phyloP scores from a whole-genome alignment of 768 basidiomycete genomes.

The Podaxis pistillaris region DNA sequence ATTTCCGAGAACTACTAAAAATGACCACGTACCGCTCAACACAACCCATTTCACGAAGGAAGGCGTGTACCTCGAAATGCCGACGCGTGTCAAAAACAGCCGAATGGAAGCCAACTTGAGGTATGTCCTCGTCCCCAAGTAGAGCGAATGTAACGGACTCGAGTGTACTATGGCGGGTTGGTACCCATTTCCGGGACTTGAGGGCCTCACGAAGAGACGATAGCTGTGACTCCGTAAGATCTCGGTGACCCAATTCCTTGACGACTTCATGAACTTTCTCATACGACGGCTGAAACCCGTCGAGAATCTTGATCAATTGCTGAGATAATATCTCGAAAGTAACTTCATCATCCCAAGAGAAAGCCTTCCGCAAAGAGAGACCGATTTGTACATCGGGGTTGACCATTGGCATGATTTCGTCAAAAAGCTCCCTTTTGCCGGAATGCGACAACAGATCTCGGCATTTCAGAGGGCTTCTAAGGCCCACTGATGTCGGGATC shows the following conservation, averaged over 20 bases:
- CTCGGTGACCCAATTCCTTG: slow-evolving; percentile 28
- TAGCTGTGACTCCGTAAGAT: slow-evolving; percentile 19
- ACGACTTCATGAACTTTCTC: slow-evolving; percentile 24
- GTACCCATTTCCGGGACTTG: slow-evolving; percentile 31
- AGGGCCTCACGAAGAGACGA: slow-evolving; percentile 18
- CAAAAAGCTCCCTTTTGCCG: slow-evolving; percentile 30
- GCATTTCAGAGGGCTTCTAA: slow-evolving; percentile 29
- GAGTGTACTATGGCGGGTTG: slow-evolving; percentile 22
- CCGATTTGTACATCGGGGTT: slow-evolving; percentile 24
- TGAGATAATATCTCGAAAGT: slow-evolving; percentile 26
- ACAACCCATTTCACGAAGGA: slow-evolving; percentile 38
- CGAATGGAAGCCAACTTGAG: slow-evolving; percentile 27
- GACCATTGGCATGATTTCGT: slow-evolving; percentile 36
- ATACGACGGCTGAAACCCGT: slow-evolving; percentile 11
- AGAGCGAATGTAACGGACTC: slow-evolving; percentile 23
- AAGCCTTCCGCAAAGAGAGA: slow-evolving; percentile 25
- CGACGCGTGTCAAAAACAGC: slow-evolving; percentile 20
- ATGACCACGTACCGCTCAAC: slow-evolving; percentile 29
- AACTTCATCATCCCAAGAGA: slow-evolving; percentile 41
- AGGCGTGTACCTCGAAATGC: slow-evolving; percentile 16
- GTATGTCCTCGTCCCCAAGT: slow-evolving; percentile 17
- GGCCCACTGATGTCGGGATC: slow-evolving; percentile 37
- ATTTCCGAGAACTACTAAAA: neutral
- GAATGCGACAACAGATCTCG: slow-evolving; percentile 23
- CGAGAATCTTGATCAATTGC: slow-evolving; percentile 31